These are phyloP conservation scores for Acacia concinna DNA, from an alignment of 331 rosid genomes.

Conservation along the genomic window DNA sequence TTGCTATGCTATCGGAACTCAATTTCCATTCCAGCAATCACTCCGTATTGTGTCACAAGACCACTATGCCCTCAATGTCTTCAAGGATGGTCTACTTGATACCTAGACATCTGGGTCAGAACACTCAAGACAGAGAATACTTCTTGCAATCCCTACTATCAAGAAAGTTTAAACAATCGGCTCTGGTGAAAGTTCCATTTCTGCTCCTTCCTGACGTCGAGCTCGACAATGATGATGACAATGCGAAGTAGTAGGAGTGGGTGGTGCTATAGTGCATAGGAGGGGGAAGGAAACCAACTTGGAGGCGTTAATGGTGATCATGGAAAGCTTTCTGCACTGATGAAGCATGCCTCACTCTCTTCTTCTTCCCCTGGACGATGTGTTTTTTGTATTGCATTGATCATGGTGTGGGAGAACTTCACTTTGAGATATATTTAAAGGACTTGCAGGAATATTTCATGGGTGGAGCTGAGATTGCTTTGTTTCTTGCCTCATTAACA, in stretches of 20 bases:
- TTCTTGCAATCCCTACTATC: conserved; percentile 47
- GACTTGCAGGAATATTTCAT: too few species aligned
- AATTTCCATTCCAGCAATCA: conserved; percentile 18
- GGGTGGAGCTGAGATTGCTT: too few species aligned
- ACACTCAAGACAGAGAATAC: conserved; percentile 22
- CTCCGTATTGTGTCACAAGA: conserved; percentile 46
- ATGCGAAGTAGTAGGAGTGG: too few species aligned
- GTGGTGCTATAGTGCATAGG: conserved; percentile 20
- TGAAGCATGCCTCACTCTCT: neutral
- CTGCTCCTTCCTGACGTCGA: too few species aligned
- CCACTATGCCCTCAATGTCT: conserved; percentile 38
- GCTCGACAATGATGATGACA: too few species aligned
- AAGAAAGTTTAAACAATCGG: conserved; percentile 63
- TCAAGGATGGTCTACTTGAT: conserved; percentile 56
- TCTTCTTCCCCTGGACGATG: neutral
- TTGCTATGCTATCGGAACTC: conserved; percentile 46
- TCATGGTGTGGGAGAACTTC: too few species aligned
- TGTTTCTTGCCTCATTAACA: too few species aligned
- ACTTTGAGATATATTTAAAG: too few species aligned
- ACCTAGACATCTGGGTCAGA: conserved; percentile 49
- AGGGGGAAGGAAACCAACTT: conserved; percentile 35
- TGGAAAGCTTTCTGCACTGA: neutral
- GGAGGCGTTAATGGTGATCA: conserved; percentile 18
- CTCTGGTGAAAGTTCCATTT: conserved; percentile 72
- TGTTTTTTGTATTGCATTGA: too few species aligned